Conservation (phyloP, 768 basidiomycete genomes). For the Suillus variegatus region DNA sequence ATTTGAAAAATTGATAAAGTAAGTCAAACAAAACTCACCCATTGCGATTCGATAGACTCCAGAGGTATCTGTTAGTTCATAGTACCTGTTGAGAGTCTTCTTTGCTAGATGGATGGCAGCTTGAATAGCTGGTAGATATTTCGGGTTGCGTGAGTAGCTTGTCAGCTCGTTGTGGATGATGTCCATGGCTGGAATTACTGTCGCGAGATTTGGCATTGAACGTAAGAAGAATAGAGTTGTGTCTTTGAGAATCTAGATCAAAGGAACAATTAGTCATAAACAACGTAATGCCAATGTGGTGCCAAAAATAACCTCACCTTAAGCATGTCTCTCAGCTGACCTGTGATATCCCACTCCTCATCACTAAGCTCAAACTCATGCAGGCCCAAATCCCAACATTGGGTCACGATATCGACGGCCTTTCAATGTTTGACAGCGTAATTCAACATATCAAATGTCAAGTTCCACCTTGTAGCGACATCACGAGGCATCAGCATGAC, state of each 20-base stretch:
- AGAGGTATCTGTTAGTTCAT: slow-evolving; percentile 23
- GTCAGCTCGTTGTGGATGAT: slow-evolving; percentile 25
- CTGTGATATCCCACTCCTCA: slow-evolving; percentile 17
- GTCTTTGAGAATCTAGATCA: slow-evolving; percentile 22
- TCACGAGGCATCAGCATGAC: slow-evolving; percentile 20
- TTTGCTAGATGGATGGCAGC: slow-evolving; percentile 14
- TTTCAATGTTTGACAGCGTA: slow-evolving; percentile 21
- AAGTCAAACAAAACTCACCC: slow-evolving; percentile 17
- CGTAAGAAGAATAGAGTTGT: slow-evolving; percentile 27
- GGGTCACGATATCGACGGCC: slow-evolving; percentile 24
- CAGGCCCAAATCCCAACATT: slow-evolving; percentile 16
- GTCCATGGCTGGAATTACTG: slow-evolving; percentile 25
- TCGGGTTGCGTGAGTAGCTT: background rate
- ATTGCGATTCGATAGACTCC: slow-evolving; percentile 30
- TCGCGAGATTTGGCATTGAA: slow-evolving; percentile 19
- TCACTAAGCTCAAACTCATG: slow-evolving; percentile 9
- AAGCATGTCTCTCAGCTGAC: slow-evolving; percentile 19
- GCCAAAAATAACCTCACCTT: slow-evolving; percentile 17
- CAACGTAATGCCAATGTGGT: background rate
- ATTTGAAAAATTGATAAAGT: background rate
- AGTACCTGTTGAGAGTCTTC: slow-evolving; percentile 17
- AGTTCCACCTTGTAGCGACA: slow-evolving; percentile 29
- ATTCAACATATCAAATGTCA: slow-evolving; percentile 22
- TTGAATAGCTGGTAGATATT: slow-evolving; percentile 17
- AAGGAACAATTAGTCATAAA: no score